These are phyloP conservation scores for Catunica adiposa DNA, from an alignment of 2,329 filamentous ascomycete genomes.

Conservation along the genomic window DNA sequence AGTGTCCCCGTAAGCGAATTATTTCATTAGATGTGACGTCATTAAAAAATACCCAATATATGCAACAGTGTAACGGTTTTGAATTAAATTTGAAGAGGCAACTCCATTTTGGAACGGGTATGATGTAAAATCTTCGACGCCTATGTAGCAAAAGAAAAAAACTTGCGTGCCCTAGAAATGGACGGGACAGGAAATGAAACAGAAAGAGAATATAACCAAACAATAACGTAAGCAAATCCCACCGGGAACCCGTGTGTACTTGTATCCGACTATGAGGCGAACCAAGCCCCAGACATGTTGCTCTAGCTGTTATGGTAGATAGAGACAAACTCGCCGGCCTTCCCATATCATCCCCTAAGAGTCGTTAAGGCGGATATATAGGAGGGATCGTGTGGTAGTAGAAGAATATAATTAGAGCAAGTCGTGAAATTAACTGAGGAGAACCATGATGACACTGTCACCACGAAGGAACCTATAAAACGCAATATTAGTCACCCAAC, in stretches of 20 bases:
- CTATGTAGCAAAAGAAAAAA: constrained; percentile 20
- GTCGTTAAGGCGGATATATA: constrained; percentile 11
- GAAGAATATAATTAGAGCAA: constrained; percentile 4
- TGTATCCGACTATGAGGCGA: not conserved
- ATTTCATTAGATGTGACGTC: not conserved
- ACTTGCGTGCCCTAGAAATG: constrained; percentile 18
- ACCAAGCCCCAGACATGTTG: not conserved
- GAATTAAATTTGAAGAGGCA: not conserved
- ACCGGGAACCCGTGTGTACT: not conserved
- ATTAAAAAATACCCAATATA: constrained; percentile 1
- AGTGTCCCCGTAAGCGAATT: not conserved
- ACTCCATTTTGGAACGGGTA: constrained; percentile 3
- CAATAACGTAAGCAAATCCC: constrained; percentile 2
- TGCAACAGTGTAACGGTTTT: not conserved
- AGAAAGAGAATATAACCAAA: constrained; percentile 14
- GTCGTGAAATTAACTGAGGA: constrained; percentile 45
- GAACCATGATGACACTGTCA: constrained; percentile 73
- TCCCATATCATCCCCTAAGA: constrained; percentile 5
- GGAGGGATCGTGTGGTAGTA: not conserved
- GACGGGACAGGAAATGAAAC: constrained; percentile 17
- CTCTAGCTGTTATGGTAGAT: not conserved
- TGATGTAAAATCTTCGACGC: constrained; percentile 23
- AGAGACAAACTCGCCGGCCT: not conserved
- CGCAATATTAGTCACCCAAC: not conserved
- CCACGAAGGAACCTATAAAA: constrained; percentile 59